A percentile compares a stretch with the other conserved stretches of the same genome.
phyloP scores from a whole-genome alignment of 345 rosid genomes.

The Citrus cavaleriei region DNA sequence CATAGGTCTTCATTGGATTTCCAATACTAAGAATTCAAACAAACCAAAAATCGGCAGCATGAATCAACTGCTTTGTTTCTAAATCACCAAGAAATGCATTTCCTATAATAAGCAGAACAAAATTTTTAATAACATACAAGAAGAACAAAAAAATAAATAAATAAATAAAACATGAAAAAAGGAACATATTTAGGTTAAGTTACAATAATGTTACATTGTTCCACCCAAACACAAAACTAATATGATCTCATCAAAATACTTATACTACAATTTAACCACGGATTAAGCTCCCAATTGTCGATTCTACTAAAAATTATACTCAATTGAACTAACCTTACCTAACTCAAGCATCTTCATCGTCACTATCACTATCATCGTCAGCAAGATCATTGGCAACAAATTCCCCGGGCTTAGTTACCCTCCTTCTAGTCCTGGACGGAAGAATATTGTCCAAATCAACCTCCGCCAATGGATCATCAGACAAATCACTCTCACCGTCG shows the following conservation, averaged over 20 bases:
- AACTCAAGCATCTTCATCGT: slow-evolving; percentile 20
- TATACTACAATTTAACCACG: neutral
- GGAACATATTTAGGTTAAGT: neutral
- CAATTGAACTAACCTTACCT: slow-evolving; percentile 16
- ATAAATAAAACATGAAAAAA: neutral
- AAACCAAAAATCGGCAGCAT: neutral
- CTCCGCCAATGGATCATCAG: slow-evolving; percentile 94
- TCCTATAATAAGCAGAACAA: neutral
- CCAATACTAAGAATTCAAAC: neutral
- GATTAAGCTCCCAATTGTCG: neutral
- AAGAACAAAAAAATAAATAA: neutral
- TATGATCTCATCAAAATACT: neutral
- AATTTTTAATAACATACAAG: neutral
- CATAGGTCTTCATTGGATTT: neutral
- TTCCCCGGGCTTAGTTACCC: slow-evolving; percentile 48
- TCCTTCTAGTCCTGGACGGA: slow-evolving; percentile 77
- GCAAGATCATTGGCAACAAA: slow-evolving; percentile 36
- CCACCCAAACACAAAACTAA: neutral
- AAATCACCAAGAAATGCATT: neutral
- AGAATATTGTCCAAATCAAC: slow-evolving; percentile 91
- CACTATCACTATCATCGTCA: slow-evolving; percentile 27
- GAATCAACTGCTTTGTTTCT: neutral
- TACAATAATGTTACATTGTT: slow-evolving; percentile 1
- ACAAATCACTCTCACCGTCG: slow-evolving; percentile 55
- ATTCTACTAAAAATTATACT: slow-evolving; percentile 11